Evolutionary conservation across 352 stramenopile genomes (phyloP).

Genomic region (Globisporangium perplexum): DNA sequence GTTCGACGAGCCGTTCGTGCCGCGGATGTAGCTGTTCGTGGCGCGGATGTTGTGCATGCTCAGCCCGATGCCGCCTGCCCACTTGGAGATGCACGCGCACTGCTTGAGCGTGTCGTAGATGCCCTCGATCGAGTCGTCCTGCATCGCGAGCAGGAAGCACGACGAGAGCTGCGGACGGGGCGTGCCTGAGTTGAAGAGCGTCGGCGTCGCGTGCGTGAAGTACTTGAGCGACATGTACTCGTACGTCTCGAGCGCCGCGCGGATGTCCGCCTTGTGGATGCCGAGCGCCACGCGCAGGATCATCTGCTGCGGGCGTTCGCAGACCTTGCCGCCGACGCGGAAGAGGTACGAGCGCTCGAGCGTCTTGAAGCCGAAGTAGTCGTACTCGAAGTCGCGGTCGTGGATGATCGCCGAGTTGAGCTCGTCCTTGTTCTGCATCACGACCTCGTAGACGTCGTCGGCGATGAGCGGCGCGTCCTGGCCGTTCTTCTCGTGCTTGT

Average conservation of each 20-base stretch:
- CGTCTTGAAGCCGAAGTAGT: slow-evolving; percentile 99
- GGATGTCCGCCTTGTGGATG: slow-evolving; percentile 97
- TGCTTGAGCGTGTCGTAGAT: slow-evolving; percentile 99
- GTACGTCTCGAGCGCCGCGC: slow-evolving; percentile 95
- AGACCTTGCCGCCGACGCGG: slow-evolving; percentile 93
- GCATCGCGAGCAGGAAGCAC: slow-evolving; percentile 98
- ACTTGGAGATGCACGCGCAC: slow-evolving; percentile 99
- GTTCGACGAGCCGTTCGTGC: slow-evolving; percentile 98
- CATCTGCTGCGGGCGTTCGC: slow-evolving; percentile 98
- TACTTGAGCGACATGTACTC: slow-evolving; percentile 96
- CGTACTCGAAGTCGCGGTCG: slow-evolving; percentile 98
- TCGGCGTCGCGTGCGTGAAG: slow-evolving; percentile 99
- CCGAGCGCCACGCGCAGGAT: slow-evolving; percentile 97
- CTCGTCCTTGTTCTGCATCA: slow-evolving; percentile 94
- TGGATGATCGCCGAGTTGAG: slow-evolving; percentile 97
- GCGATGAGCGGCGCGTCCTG: slow-evolving; percentile 90
- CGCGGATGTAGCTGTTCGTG: slow-evolving; percentile 96
- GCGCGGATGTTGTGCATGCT: slow-evolving; percentile 98
- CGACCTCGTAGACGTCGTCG: slow-evolving; percentile 93
- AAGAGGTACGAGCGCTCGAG: slow-evolving; percentile 97
- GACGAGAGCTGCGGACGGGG: slow-evolving; percentile 97
- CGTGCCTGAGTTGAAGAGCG: slow-evolving; percentile 99
- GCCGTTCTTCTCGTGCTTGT: slow-evolving; percentile 96
- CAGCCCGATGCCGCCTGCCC: slow-evolving; percentile 97
- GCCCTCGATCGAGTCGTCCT: slow-evolving; percentile 98